Base-by-base conservation (phyloP, 495 filamentous ascomycete species). In the Penicillium alfredii region DNA sequence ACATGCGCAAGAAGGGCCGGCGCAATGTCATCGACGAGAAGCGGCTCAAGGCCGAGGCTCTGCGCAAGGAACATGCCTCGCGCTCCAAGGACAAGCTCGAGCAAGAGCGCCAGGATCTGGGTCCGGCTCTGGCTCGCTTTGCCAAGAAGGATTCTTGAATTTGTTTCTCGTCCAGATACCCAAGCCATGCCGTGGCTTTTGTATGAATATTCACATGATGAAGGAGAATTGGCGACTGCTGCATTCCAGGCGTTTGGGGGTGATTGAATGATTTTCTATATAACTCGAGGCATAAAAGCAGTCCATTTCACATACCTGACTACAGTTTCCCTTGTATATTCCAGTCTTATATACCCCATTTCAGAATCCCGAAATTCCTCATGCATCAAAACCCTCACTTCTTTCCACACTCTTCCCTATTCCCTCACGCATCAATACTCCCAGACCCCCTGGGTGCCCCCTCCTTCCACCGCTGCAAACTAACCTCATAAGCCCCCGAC, bases 1-100 rank as follows among this genome's bases (percentile, higher is more conserved):
- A 88, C 51, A 58, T 96, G 43, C 69, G 90, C 53, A 98, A 96
- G 80, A 89, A 86, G 68, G 78, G 83, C 15, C 74, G 77, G 40
- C 80, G 77, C 66, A 98, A 98, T 55, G 77, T 98, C 41, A 84
- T 97, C 57, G 93, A 97, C 66, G 88, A 93, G 69, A 80, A 76
- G 61, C 72, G 81, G 35, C 47, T 84, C 55, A 77, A 73, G 56
- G 73, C 84, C 27, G 76, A 86, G 53, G 73, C 71, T 40, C 47
- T 86, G 55, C 76, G 76, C 60, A 78, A 82, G 50, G 73, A 77
- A 41, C 76, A 80, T 32, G 67, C 67, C 22, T 67, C 72, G 50
- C 78, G 76, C 33, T 69, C 70, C 13, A 79, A 81, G 47, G 76
- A 81, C 53, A 74, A 73, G 44, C 59, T 86, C 33, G 77, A 80